Base-by-base conservation (phyloP, 805 yeast genomes). In the Yarrowia sp. region DNA sequence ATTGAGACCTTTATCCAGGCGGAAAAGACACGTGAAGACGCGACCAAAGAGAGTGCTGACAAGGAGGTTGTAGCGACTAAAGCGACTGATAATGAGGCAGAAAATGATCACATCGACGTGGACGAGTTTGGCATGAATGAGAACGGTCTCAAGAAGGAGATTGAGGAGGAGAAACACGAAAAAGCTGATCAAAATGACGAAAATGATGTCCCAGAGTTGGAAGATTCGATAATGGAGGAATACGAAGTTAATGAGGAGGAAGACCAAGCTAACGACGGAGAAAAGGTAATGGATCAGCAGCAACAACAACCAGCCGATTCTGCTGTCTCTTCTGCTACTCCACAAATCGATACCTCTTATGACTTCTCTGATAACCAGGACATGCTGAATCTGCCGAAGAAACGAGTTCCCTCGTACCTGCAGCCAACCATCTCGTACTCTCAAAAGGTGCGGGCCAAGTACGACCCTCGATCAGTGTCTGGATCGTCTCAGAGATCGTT, bases 351-450 rank as follows among this genome's bases (percentile, higher is more conserved):
- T 5, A 59, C 65, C 10, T 59, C 65, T 0, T 59, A 43, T 19
- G 65, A 59, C 52, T 59, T 59, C 10, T 59, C 65, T 9, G 65
- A 59, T 35, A 32, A 41, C 11, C 41, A 58, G 50, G 65, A 43
- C 2, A 49, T 8, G 35, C 42, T 35, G 52, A 45, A 16, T 45
- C 19, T 59, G 16, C 52, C 65, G 11, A 59, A 59, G 35, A 59
- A 59, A 8, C 67, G 67, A 14, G 67, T 63, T 11, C 67, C 67
- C 16, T 63, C 67, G 15, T 63, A 63, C 10, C 32, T 63, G 26
- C 67, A 63, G 26, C 67, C 67, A 5, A 63, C 67, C 9, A 49
- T 63, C 48, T 63, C 67, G 38, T 63, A 48, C 15, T 63, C 67
- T 8, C 67, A 63, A n/a, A 63, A 63, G 16, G 40, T 48, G 4